Base-by-base conservation (phyloP, 306 rosid species). In the Vachellia collinsii region DNA sequence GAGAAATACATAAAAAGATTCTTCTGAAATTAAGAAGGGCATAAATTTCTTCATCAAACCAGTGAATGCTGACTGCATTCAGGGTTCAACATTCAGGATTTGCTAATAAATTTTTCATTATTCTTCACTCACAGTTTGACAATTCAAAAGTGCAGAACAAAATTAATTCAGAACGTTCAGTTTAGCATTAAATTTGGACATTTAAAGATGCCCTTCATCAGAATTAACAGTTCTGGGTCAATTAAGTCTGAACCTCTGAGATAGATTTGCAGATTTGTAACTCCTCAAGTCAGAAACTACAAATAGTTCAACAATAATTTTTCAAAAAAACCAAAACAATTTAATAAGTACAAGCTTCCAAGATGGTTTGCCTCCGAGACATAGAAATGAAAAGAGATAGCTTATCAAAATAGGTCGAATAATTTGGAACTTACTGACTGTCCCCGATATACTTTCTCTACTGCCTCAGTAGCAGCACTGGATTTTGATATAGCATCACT, bases 401-500 rank as follows among this genome's bases (percentile, higher is more conserved):
- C 41, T 48, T 72, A 72, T 16, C 44, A 72, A 72, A 29, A 8
- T 29, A 72, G 46, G 44, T 14, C 17, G 29, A 38, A 10, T 72
- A 76, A 39, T 46, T 70, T n/a, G 9, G 56, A 82, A 85, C 90
- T 84, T 86, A 91, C 95, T 61, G 84, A 48, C 58, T 87, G 93
- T 80, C 93, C 88, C 73, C 84, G 86, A 76, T 89, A 89, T 20
- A 87, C 83, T 87, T 81, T 89, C 83, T 89, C 91, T 80, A 89
- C 83, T 12, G 88, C 93, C 88, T 89, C 93, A 79, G 79, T 87
- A 16, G 95, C 88, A 34, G 93, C 91, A 75, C 90, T 91, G 75
- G 93, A 91, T 84, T 91, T 29, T 83, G 89, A 77, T 81, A 89
- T 89, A 25, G 91, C 86, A 89, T 89, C 89, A 38, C 93, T 72